Evolutionary conservation across 2,329 filamentous ascomycete genomes (phyloP), one percentile per base, ranked within the genome.

Genomic region (Aspergillus sp.): DNA sequence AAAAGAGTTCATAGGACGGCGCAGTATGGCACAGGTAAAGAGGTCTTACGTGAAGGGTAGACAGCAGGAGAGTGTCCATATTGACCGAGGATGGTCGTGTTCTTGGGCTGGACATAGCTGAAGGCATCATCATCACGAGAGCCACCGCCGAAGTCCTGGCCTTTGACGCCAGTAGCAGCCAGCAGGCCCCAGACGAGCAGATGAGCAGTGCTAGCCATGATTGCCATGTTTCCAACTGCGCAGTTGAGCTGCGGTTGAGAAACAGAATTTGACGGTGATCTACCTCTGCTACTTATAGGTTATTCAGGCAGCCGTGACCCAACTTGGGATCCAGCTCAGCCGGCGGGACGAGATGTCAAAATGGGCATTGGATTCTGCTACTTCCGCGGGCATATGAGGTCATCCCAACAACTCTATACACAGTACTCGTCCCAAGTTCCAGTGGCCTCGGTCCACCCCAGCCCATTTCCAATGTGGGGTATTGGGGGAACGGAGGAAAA

Each of bases 31-130:
- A 11, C 15, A 11, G 11, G 6, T 1, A 4, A 36, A 4, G 15
- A 15, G 24, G 9, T 60, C 63, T 55, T 54, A 65, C 63, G 63
- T 11, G 63, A 65, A 41, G 63, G 63, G n/a, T 55, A 58, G 18
- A 63, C 53, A 12, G 61, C 51, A 5, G 60, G 55, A 2, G 60
- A 64, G 50, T 60, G 54, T 17, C 63, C 62, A 57, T 65, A 63
- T 5, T 60, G 48, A 4, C 55, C 60, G 4, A 63, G 42, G 12
- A 65, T 64, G 11, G 59, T 64, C 17, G 63, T 65, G 43, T 65
- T 60, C 3, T 45, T 44, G 1, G 62, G 61, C 43, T 65, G 63
- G 8, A 65, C 62, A 59, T 62, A 60, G 48, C 59, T 61, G 39
- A 61, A 63, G 4, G 51, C 51, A 48, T 54, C 51, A 11, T 39